Evolutionary conservation across 352 stramenopile species (phyloP), one percentile per base, ranked within the genome.

Genomic region (Globisporangium acanthophoron): DNA sequence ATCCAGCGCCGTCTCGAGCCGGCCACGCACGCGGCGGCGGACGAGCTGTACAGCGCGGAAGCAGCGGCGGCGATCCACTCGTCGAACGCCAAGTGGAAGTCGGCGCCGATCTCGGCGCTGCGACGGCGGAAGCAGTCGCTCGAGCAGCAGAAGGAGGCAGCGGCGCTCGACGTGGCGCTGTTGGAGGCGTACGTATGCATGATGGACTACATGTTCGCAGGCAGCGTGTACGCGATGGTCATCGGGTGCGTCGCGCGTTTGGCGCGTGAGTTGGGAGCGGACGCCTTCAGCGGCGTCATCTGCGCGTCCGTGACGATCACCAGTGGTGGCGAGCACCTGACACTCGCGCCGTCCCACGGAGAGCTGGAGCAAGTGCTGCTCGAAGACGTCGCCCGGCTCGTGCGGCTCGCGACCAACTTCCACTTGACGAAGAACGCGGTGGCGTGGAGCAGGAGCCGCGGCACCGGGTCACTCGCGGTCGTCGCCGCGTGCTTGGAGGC

Each of bases 131-230:
- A 73, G 52, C 45, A 46, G 15, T 51, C 65, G 20, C 35, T 88
- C 1, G 54, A 70, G 18, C 54, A 47, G 3, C 73, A 87, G 65
- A 69, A 75, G 35, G 60, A 82, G 13, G 70, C 71, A 2, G 81
- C 81, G 20, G 59, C 59, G 24, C 51, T 65, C 18, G 81, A 91
- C 46, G 62, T 86, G 53, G 50, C 56, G 18, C 50, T 87, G 27
- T 53, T 91, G 7, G 66, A 70, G 35, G 70, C 65, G 12, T 85
- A 80, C 41, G 71, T 91, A 40, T 73, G 71, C 5, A 49, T 89
- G 64, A 73, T 87, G 63, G 75, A 77, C 37, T 91, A 89, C 51
- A 83, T 89, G 69, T 91, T 85, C 58, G 70, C 73, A 0, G 78
- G 84, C 41, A 87, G 74, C 20, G 60, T 91, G 9, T 88, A 89